phyloP scores from a whole-genome alignment of 2,329 filamentous ascomycete genomes.

The Ophiocordyceps camponoti-leonardi region DNA sequence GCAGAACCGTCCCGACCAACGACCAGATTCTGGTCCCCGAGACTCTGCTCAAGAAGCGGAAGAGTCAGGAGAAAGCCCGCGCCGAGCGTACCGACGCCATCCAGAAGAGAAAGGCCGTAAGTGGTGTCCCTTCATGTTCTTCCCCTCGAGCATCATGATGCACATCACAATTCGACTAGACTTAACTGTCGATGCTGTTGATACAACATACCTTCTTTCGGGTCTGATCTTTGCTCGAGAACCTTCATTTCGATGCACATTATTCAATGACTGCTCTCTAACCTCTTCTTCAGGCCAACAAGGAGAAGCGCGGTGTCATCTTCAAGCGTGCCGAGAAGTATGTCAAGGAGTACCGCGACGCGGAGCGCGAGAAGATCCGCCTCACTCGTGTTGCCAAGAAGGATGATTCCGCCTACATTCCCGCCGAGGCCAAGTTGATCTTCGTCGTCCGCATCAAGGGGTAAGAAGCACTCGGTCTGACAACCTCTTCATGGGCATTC shows the following conservation, averaged over 20 bases:
- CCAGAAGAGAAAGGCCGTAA: constrained; percentile 81
- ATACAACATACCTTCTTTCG: constrained; percentile 91
- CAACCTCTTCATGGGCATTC: not conserved
- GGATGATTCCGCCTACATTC: constrained; percentile 85
- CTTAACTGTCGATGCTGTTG: constrained; percentile 80
- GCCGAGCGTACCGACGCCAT: constrained; percentile 67
- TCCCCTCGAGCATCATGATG: constrained; percentile 50
- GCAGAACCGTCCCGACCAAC: constrained; percentile 77
- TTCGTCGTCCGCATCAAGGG: constrained; percentile 99
- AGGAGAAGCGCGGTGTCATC: constrained; percentile 96
- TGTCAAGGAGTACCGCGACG: constrained; percentile 98
- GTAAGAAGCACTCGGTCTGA: constrained; percentile 24
- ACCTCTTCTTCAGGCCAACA: constrained; percentile 57
- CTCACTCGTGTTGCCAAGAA: constrained; percentile 78
- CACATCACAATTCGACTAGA: constrained; percentile 86
- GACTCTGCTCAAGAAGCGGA: constrained; percentile 99
- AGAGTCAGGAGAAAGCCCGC: constrained; percentile 98
- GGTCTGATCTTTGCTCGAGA: constrained; percentile 55
- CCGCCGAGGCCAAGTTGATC: constrained; percentile 88
- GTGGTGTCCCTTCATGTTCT: constrained; percentile 26
- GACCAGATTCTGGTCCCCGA: constrained; percentile 96
- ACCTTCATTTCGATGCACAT: constrained; percentile 5
- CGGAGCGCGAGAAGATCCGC: constrained; percentile 96
- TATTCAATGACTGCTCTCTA: constrained; percentile 12
- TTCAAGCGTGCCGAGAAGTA: constrained; percentile 99